Base-by-base conservation (phyloP, 2,329 filamentous ascomycete species). In the Aspergillus sp. region DNA sequence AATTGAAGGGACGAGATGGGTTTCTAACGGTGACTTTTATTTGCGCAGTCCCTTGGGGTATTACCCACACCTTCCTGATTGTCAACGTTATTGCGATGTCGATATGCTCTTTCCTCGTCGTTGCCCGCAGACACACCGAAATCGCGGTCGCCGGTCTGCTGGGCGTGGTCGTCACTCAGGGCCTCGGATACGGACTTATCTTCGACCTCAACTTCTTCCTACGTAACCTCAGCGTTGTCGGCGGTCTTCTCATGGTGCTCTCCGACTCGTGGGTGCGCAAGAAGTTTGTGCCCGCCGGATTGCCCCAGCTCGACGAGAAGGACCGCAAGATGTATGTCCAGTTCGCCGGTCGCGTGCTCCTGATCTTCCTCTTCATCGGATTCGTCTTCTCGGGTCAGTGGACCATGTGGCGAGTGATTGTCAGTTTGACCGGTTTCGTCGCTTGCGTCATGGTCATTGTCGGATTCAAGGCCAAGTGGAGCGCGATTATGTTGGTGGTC, bases 311-410 rank as follows among this genome's bases (percentile, higher is more conserved):
- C 55, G 95, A 98, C 75, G 95, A 99, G 84, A 98, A 98, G 87
- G 95, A 99, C 78, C 91, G 93, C 80, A 99, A 98, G 86, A 98
- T 98, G 94, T 99, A 99, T 84, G 96, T 99, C 81, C 95, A 98
- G 86, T 89, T 99, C 63, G 95, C 95, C 67, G 95, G 95, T 39
- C 89, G 95, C 69, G 91, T 99, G 39, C 84, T 99, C 66, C 84
- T 99, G 70, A 98, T 99, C 80, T 97, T 99, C 86, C 85, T 99
- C 68, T 99, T 99, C 77, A 78, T 97, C 67, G 95, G 95, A 61
- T 99, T 99, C 73, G 90, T 99, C 70, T 96, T 97, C 81, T 91
- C 91, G 58, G 95, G 95, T 67, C 84, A 93, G 71, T 99, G 95
- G 95, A 91, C 87, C 72, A 79, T 97, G 71, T 92, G 92, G 85